Base-by-base conservation (phyloP, 306 rosid genomes). In the Psophocarpus tetragonolobus region DNA sequence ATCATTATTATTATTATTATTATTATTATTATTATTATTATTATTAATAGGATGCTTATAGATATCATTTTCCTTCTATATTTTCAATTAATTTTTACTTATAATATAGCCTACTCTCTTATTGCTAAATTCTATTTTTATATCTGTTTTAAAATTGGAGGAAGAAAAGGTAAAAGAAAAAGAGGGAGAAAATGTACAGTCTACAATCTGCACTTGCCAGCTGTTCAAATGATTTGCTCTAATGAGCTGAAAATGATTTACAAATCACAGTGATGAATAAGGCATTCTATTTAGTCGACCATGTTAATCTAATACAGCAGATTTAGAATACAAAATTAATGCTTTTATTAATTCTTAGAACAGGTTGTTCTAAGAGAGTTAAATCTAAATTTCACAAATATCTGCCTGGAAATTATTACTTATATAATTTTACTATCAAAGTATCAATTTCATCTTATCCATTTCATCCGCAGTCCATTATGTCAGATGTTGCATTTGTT, bases 181-280 rank as follows among this genome's bases (percentile, higher is more conserved):
- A 51, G 48, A 18, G 47, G 69, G 4, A 68, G 10, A 30, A 14
- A 15, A 32, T 48, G 57, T 29, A 51, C 63, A 50, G 12, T 51
- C 26, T 20, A 5, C 13, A 48, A 18, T 65, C 53, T 73, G 8
- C 60, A 20, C 57, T 47, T 67, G 74, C 23, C 45, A 45, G 48
- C 47, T 33, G 44, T 39, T 72, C 13, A 50, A 32, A 29, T 63
- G 58, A 14, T 51, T 50, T 62, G 60, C 73, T 48, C 65, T 11
- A 60, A 33, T 71, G 57, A 61, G 56, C 32, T 51, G 67, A 80
- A 30, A 51, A 73, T 51, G 24, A 64, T 80, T 80, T 64, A 23
- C 21, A 32, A 60, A 18, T 61, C 60, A 30, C 47, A 26, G 4
- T 32, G 41, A 41, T 64, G 69, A 74, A 64, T 35, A 21, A 30